phyloP scores from a whole-genome alignment of 345 rosid genomes.

The Salix suchowensis region DNA sequence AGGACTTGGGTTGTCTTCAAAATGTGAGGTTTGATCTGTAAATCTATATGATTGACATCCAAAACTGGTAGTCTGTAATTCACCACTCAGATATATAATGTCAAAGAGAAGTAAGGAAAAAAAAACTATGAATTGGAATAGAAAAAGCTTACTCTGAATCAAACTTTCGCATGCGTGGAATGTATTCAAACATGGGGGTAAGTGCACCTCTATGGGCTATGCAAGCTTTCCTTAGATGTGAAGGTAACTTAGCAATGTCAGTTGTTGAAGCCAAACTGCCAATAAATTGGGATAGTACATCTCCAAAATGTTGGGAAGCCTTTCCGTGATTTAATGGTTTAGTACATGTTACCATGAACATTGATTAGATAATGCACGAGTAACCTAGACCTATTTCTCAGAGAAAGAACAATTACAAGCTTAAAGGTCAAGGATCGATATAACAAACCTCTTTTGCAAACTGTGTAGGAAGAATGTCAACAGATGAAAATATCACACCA shows the following conservation, averaged over 20 bases:
- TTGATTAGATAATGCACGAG: neutral
- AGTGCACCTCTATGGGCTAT: slow-evolving; percentile 67
- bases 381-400: neutral
- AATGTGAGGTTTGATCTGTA: neutral
- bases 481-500: slow-evolving; percentile 70
- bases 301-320: slow-evolving; percentile 96
- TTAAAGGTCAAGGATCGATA: neutral
- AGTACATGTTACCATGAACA: slow-evolving; percentile 7
- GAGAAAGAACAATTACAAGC: neutral
- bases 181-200: slow-evolving; percentile 67
- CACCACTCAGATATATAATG: neutral
- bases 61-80: neutral
- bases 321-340: slow-evolving; percentile 27
- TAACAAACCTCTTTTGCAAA: slow-evolving; percentile 84
- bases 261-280: slow-evolving; percentile 64
- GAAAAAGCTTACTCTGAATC: slow-evolving; percentile 56
- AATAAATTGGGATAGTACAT: slow-evolving; percentile 65
- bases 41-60: neutral
- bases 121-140: neutral
- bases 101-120: neutral
- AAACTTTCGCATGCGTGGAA: slow-evolving; percentile 79
- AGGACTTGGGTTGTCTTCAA: neutral
- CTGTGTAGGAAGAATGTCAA: slow-evolving; percentile 91
- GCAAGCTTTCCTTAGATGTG: slow-evolving; percentile 79
- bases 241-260: slow-evolving; percentile 54